Percentiles rank a stretch among this genome's conserved stretches.
Evolutionary conservation across 306 rosid species (phyloP).

Genomic region (Prunus armeniaca): DNA sequence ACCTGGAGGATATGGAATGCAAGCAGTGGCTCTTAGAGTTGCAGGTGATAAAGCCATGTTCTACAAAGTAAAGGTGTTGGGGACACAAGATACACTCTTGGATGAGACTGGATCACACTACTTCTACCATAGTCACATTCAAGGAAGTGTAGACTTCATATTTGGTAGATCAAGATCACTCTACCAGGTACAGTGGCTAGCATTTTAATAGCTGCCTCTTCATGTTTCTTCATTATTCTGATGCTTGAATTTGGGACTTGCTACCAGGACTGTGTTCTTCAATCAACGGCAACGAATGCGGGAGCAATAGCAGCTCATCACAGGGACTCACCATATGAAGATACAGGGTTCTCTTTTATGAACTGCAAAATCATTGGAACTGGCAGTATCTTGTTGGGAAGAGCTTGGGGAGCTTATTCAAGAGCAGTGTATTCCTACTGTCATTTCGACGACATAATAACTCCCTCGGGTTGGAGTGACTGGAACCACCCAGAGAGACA

Average conservation of each 20-base stretch:
- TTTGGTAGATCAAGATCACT: conserved; percentile 79
- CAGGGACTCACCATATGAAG: conserved; percentile 43
- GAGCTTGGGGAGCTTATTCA: conserved; percentile 91
- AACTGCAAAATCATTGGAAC: conserved; percentile 61
- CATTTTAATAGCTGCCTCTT: neutral
- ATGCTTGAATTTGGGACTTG: conserved; percentile 6
- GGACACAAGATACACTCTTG: conserved; percentile 81
- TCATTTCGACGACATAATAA: conserved; percentile 49
- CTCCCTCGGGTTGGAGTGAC: conserved; percentile 71
- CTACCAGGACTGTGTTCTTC: conserved; percentile 60
- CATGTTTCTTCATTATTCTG: conserved; percentile 13
- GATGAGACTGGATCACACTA: conserved; percentile 77
- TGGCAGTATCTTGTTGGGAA: conserved; percentile 61
- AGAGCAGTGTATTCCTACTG: conserved; percentile 68
- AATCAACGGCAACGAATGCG: conserved; percentile 45
- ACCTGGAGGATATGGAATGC: conserved; percentile 73
- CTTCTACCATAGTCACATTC: conserved; percentile 55
- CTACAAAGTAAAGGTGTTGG: conserved; percentile 56
- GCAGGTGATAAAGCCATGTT: conserved; percentile 76
- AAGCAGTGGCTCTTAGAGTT: conserved; percentile 84
- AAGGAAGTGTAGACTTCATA: conserved; percentile 78
- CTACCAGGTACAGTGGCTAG: conserved; percentile 47
- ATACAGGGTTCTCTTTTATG: conserved; percentile 76
- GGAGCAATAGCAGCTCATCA: conserved; percentile 97
- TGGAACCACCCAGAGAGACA: conserved; percentile 73